Conservation (phyloP, 1,139 yeast genomes). For the Lodderomyces theae region DNA sequence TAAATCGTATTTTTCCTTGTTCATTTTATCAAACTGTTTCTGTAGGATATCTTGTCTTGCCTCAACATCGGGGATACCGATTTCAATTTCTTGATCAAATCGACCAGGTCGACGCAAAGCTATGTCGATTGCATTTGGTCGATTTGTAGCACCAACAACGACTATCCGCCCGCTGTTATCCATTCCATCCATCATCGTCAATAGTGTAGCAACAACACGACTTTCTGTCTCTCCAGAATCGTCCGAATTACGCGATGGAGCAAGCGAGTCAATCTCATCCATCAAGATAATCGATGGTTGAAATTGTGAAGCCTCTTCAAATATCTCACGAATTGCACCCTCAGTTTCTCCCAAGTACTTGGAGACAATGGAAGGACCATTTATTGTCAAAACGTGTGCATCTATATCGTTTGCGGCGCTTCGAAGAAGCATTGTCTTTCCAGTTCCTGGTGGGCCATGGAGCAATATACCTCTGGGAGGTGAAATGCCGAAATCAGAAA, state of each 20-base stretch:
- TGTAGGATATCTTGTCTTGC: constrained; percentile 61
- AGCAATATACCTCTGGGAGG: constrained; percentile 89
- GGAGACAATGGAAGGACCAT: constrained; percentile 90
- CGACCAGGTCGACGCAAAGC: constrained; percentile 63
- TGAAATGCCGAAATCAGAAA: constrained; percentile 78
- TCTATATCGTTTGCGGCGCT: constrained; percentile 69
- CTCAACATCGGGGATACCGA: constrained; percentile 73
- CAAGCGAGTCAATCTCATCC: constrained; percentile 91
- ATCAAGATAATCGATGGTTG: constrained; percentile 86
- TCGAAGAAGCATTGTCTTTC: constrained; percentile 84
- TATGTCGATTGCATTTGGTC: constrained; percentile 74
- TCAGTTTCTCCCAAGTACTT: constrained; percentile 95
- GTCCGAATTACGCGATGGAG: constrained; percentile 77
- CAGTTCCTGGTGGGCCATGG: constrained; percentile 98
- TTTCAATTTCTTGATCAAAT: constrained; percentile 82
- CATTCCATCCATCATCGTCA: constrained; percentile 89
- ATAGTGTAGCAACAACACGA: constrained; percentile 82
- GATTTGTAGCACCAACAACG: constrained; percentile 75
- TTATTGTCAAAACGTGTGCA: constrained; percentile 81
- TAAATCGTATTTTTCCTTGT: constrained; percentile 51
- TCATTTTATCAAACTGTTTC: constrained; percentile 63
- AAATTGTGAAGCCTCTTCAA: constrained; percentile 76
- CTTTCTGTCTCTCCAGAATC: constrained; percentile 89
- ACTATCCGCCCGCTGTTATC: constrained; percentile 69
- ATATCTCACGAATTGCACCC: constrained; percentile 72